Evolutionary conservation across 257 asterid genomes (phyloP).

Genomic region (Leonotis leonurus): DNA sequence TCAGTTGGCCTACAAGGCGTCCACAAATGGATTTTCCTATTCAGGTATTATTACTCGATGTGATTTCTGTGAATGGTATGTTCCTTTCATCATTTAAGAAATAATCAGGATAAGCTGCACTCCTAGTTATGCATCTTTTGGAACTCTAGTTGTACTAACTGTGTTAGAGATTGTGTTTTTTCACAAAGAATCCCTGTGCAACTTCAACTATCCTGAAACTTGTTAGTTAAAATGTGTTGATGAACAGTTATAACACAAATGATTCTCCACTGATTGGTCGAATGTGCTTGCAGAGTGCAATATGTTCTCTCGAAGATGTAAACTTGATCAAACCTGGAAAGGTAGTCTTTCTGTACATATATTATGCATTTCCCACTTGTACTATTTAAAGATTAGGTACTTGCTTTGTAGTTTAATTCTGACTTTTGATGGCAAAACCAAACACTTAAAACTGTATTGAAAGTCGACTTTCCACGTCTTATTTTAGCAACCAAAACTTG

Average conservation of each 20-base stretch:
- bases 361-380: slow-evolving; percentile 7
- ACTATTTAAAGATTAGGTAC: not conserved
- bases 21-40: slow-evolving; percentile 95
- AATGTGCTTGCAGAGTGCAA: slow-evolving; percentile 66
- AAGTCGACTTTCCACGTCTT: not conserved
- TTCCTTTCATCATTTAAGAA: not conserved
- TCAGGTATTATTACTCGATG: slow-evolving; percentile 51
- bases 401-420: not conserved
- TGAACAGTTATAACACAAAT: not conserved
- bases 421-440: not conserved
- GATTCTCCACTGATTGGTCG: not conserved
- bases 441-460: not conserved
- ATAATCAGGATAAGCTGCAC: not conserved
- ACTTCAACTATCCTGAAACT: not conserved
- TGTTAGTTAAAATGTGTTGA: not conserved
- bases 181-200: not conserved
- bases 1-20: slow-evolving; percentile 83
- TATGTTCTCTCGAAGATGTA: slow-evolving; percentile 81
- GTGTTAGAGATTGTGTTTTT: not conserved
- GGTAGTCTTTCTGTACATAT: slow-evolving; percentile 34
- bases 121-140: not conserved
- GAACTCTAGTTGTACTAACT: not conserved
- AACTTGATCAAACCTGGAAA: slow-evolving; percentile 57
- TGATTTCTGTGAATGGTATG: not conserved
- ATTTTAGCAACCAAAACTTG: no score